Base-by-base conservation (phyloP, 75 land plant species). In the Cunninghamia lanceolata region DNA sequence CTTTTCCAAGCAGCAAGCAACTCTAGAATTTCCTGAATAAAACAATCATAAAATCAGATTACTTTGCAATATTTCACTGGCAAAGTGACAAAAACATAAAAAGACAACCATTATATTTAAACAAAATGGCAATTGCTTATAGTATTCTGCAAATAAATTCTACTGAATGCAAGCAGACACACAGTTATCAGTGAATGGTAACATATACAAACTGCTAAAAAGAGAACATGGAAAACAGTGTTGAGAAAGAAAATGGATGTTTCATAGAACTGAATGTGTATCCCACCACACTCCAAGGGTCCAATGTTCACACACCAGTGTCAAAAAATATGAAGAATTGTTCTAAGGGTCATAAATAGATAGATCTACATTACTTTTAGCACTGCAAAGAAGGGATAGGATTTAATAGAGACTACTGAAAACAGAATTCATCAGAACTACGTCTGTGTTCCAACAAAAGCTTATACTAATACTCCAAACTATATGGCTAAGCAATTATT, bases 11-110 rank as follows among this genome's bases (percentile, higher is more conserved):
- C 56, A 71, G 82, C 81, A 83, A 98, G 92, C 54, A 97, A 83
- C 63, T 94, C 95, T 90, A 92, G 92, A 84, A 98, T 90, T 36
- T 98, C 99, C 99, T 98, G 86, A 54, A 89, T 34, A 38, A 87
- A 76, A 28, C 4, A n/a, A 83, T 28, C 32, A 30, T 80, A 45
- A 45, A 45, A 43, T 45, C 13, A 73, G 17, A 80, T 80, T 43
- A 80, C 82, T 10, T n/a, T 80, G 45, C 82, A 79, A 43, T 45
- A 80, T 42, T 43, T 80, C 50, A 80, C 13, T 21, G 3, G 13
- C 34, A 45, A 80, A 28, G 14, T 78, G 43, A 40, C 3, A 80
- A 34, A 80, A 17, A n/a, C 30, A 80, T 45, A 43, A 11, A 45
- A 42, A 73, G 30, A 80, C 4, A 80, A 80, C 45, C 2, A 13